phyloP scores from a whole-genome alignment of 441 rosid species.

The Populus hybrid region DNA sequence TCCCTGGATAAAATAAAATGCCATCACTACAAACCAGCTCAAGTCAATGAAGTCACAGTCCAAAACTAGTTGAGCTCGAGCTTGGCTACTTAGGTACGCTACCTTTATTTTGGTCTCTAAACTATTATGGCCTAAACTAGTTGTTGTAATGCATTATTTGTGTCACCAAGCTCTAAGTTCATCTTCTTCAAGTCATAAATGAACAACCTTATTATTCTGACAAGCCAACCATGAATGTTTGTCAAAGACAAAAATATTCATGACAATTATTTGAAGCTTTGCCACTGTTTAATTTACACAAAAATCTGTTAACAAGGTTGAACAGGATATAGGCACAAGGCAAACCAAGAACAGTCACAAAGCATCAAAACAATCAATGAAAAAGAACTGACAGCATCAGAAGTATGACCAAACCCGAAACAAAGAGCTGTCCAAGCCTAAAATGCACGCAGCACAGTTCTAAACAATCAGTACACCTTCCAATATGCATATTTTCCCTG shows the following conservation, averaged over 20 bases:
- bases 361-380: background rate
- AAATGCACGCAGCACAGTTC: background rate
- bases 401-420: background rate
- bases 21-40: background rate
- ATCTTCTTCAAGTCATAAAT: background rate
- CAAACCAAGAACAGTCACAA: background rate
- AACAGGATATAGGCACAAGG: background rate
- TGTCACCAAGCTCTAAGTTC: background rate
- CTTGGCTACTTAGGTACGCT: background rate
- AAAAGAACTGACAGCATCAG: background rate
- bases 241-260: background rate
- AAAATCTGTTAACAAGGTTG: background rate
- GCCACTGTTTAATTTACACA: background rate
- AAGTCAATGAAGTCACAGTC: background rate
- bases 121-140: background rate
- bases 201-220: background rate
- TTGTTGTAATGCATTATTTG: background rate
- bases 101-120: background rate
- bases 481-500: constrained; percentile 1
- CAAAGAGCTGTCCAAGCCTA: background rate
- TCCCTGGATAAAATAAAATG: background rate
- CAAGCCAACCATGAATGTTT: background rate
- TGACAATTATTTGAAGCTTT: background rate
- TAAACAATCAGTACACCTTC: background rate
- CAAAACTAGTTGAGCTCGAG: background rate